These are phyloP conservation scores for Corylus avellana DNA, from an alignment of 306 rosid species.

Conservation along the genomic window DNA sequence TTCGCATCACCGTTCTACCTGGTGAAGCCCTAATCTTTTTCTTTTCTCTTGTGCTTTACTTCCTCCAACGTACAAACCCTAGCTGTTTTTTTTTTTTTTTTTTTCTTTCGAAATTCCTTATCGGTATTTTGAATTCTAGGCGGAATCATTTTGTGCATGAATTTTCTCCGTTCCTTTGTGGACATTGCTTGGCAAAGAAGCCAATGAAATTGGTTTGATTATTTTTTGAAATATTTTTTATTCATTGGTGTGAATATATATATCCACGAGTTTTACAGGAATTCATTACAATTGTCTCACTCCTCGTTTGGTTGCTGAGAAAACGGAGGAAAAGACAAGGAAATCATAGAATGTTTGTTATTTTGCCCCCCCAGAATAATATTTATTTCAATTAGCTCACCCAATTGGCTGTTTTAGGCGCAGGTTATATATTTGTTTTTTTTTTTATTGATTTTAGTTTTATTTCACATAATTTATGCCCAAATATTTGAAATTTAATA, in stretches of 20 bases:
- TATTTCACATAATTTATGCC: background rate
- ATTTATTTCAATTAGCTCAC: background rate
- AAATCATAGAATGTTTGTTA: too few relatives aligned
- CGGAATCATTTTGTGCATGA: background rate
- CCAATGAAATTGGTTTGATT: background rate
- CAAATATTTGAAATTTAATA: background rate
- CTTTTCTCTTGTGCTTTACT: background rate
- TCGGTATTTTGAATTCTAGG: background rate
- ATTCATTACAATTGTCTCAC: background rate
- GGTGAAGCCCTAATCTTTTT: conserved; percentile 32
- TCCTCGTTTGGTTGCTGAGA: conserved; percentile 5
- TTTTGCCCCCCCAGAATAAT: background rate
- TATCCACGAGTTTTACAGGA: background rate
- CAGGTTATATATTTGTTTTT: background rate
- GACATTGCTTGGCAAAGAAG: background rate
- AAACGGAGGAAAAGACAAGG: background rate
- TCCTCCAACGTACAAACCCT: background rate
- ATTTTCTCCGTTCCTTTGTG: background rate
- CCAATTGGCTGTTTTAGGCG: background rate
- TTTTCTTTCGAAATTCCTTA: background rate
- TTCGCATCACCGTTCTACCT: background rate
- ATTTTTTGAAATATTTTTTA: background rate
- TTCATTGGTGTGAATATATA: background rate
- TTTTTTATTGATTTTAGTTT: background rate
- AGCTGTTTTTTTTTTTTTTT: background rate